Evolutionary conservation across 202 grass and related monocot species (phyloP).

Genomic region (Eragrostis tef): DNA sequence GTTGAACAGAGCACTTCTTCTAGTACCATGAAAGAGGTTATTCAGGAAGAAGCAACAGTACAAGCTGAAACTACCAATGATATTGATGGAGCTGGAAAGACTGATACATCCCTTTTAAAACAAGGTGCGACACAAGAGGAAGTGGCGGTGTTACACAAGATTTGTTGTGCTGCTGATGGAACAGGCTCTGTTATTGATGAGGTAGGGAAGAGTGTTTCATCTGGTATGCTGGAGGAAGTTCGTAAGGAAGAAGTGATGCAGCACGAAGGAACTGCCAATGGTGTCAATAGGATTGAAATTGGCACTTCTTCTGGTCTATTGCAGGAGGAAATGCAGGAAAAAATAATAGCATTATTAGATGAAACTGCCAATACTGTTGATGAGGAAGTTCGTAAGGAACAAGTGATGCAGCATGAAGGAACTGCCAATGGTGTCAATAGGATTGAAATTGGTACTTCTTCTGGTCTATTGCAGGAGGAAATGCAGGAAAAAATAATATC

Average conservation of each 20-base stretch:
- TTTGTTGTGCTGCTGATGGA: background rate
- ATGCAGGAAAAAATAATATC: conserved; percentile 36
- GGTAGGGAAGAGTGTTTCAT: background rate
- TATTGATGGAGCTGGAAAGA: conserved; percentile 30
- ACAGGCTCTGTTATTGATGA: conserved; percentile 21
- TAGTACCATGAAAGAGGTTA: background rate
- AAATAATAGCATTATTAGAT: conserved; percentile 18
- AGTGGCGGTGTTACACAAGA: background rate
- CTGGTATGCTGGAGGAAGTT: conserved; percentile 22
- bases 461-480: background rate
- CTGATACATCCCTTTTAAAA: conserved; percentile 38
- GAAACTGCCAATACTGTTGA: conserved; percentile 26
- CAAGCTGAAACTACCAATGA: conserved; percentile 25
- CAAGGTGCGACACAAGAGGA: conserved; percentile 20
- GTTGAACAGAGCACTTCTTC: conserved; percentile 34
- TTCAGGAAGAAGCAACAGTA: conserved; percentile 38
- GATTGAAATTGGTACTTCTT: conserved; percentile 29
- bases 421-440: conserved; percentile 7
- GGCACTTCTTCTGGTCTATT: conserved; percentile 26
- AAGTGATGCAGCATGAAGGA: conserved; percentile 28
- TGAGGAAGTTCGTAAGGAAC: conserved; percentile 34
- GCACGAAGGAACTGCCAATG: conserved; percentile 12
- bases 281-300: conserved; percentile 17
- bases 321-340: conserved; percentile 19
- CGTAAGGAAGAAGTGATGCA: conserved; percentile 35